These are phyloP conservation scores for Suillus weaverae DNA, from an alignment of 768 basidiomycete genomes.

Conservation along the genomic window DNA sequence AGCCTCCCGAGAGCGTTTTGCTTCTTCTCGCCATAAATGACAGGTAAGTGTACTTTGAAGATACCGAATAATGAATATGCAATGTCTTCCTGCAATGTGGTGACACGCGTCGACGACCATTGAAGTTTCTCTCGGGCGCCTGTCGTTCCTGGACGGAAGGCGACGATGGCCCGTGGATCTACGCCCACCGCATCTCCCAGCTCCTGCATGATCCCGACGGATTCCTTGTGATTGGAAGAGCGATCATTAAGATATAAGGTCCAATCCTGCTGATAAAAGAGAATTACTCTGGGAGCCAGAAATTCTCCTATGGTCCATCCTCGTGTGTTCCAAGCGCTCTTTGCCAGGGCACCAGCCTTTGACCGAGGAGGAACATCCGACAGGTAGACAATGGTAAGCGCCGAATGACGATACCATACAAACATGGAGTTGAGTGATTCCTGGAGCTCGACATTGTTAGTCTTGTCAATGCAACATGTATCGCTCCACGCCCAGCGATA, in stretches of 20 bases:
- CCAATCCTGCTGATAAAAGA: background rate
- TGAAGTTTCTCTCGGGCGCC: background rate
- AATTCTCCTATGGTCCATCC: background rate
- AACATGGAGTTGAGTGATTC: background rate
- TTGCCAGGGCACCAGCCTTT: background rate
- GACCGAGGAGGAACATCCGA: background rate
- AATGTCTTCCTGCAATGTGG: conserved; percentile 10
- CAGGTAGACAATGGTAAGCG: background rate
- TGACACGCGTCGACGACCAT: conserved; percentile 4
- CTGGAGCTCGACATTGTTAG: conserved; percentile 16
- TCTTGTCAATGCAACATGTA: conserved; percentile 14
- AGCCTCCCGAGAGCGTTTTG: background rate
- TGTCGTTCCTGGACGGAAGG: conserved; percentile 1
- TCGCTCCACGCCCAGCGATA: background rate
- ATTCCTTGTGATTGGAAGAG: background rate
- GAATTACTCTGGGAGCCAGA: background rate
- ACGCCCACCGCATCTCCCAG: background rate
- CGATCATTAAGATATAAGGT: background rate
- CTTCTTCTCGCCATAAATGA: background rate
- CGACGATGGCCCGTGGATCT: background rate
- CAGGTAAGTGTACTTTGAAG: conserved; percentile 4
- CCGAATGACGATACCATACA: background rate
- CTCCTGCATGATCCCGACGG: background rate
- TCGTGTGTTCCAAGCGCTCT: background rate
- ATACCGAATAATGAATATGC: conserved; percentile 15